Base-by-base conservation (phyloP, 805 yeast species). In the Saccharomycopsis sp. region DNA sequence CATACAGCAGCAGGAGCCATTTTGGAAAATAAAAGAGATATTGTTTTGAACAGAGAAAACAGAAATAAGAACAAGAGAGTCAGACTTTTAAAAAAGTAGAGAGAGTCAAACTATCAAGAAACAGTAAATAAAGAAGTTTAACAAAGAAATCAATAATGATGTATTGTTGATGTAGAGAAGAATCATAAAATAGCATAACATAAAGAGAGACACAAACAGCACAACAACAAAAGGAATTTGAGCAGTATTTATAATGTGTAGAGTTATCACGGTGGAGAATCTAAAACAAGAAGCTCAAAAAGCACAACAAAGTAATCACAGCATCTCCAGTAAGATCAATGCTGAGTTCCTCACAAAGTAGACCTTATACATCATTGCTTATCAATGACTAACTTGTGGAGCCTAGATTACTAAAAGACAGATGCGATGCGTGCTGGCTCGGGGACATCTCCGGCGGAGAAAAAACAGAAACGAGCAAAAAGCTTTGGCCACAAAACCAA, bases 1-100 rank as follows among this genome's bases (percentile, higher is more conserved):
- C 60, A 54, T 41, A 66, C 61, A 34, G 71, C 70, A 24, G 67
- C 64, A 56, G 71, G 71, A 16, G 68, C 61, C 71, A 68, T 68
- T 9, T 34, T 61, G 48, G 9, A 3, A 12, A 34, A 14, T 4
- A 23, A 52, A n/a, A 23, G 41, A 52, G 3, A 52, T 16, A 48
- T 18, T 18, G 5, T 34, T 14, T 34, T 34, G 9, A 34, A 14
- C 8, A 50, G 15, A 24, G 34, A 24, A 50, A n/a, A 50, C 8
- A 5, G 16, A 50, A 50, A 24, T 21, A 50, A 24, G 14, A 16
- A 16, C 12, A 16, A 20, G 16, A 5, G n/a, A 1, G 18, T 24
- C 5, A 23, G 40, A 21, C 9, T n/a, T n/a, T n/a, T n/a, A n/a
- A n/a, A n/a, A n/a, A n/a, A n/a, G n/a, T n/a, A 29, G 9, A 29